Conservation (phyloP, 257 asterid genomes). For the Solanum gandarillasii region DNA sequence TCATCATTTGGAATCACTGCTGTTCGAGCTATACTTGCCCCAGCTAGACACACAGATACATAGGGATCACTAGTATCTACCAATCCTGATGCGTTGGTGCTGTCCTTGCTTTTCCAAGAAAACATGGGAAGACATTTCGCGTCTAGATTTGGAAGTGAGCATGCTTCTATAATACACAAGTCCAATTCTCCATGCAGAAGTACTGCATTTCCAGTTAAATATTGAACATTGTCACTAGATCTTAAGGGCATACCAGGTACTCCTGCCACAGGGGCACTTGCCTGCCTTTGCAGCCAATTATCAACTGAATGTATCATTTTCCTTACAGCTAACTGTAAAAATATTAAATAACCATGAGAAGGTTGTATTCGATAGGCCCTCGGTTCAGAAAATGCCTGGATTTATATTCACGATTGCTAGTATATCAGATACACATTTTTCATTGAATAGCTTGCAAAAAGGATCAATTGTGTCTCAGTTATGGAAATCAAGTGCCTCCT, state of each 20-base stretch:
- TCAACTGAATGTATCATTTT: background rate
- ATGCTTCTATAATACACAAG: constrained; percentile 62
- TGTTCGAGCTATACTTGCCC: constrained; percentile 82
- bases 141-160: constrained; percentile 77
- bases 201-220: background rate
- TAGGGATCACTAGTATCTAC: constrained; percentile 94
- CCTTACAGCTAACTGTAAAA: background rate
- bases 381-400: background rate
- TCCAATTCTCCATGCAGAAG: constrained; percentile 87
- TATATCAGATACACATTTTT: background rate
- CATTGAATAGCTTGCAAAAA: background rate
- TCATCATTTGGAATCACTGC: constrained; percentile 69
- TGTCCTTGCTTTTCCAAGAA: constrained; percentile 16
- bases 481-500: background rate
- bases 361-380: background rate
- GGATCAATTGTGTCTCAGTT: background rate
- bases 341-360: background rate
- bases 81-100: constrained; percentile 14
- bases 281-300: constrained; percentile 2
- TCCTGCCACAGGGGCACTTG: background rate
- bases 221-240: background rate
- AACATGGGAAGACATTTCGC: constrained; percentile 37
- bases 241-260: constrained; percentile 2
- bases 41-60: constrained; percentile 73
- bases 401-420: background rate